A percentile compares a stretch with the other conserved stretches of the same genome.
Evolutionary conservation across 2,329 filamentous ascomycete species (phyloP).

Genomic region (Microcyclosporella mali): DNA sequence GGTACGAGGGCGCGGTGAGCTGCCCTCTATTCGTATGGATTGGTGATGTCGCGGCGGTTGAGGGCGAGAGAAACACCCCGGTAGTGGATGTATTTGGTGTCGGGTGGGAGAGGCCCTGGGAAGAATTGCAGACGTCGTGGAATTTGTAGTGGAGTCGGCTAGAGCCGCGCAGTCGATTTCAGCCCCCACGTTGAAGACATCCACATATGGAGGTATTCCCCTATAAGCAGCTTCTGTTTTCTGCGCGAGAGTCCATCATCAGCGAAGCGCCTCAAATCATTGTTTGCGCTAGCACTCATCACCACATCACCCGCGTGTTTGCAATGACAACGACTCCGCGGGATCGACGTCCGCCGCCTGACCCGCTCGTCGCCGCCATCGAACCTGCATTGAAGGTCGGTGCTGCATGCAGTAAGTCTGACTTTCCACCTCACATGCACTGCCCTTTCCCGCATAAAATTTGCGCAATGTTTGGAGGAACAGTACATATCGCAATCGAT

Average conservation of each 20-base stretch:
- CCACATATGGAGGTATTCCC: too few relatives aligned
- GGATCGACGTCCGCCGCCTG: too few relatives aligned
- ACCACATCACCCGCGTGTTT: too few relatives aligned
- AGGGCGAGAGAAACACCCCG: conserved; percentile 1
- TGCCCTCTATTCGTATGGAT: conserved; percentile 7
- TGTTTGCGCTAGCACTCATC: too few relatives aligned
- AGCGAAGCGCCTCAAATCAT: too few relatives aligned
- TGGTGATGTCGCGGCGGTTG: conserved; percentile 1
- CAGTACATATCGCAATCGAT: too few relatives aligned
- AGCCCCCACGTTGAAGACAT: too few relatives aligned
- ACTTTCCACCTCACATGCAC: not conserved
- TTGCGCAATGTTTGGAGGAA: too few relatives aligned
- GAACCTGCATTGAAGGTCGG: conserved; percentile 31
- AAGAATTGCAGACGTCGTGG: not conserved
- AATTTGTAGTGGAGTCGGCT: conserved; percentile 2
- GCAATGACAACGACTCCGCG: too few relatives aligned
- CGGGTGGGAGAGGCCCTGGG: not conserved
- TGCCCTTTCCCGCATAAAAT: too few relatives aligned
- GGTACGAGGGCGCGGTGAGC: conserved; percentile 3
- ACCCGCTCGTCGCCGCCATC: conserved; percentile 21
- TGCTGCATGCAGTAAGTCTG: conserved; percentile 27
- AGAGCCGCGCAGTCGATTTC: not conserved
- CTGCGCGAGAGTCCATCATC: too few relatives aligned
- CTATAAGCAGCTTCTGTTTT: too few relatives aligned
- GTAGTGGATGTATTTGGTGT: not conserved